phyloP scores from a whole-genome alignment of 2,329 filamentous ascomycete genomes.

The Cladosporium sphaerospermum region DNA sequence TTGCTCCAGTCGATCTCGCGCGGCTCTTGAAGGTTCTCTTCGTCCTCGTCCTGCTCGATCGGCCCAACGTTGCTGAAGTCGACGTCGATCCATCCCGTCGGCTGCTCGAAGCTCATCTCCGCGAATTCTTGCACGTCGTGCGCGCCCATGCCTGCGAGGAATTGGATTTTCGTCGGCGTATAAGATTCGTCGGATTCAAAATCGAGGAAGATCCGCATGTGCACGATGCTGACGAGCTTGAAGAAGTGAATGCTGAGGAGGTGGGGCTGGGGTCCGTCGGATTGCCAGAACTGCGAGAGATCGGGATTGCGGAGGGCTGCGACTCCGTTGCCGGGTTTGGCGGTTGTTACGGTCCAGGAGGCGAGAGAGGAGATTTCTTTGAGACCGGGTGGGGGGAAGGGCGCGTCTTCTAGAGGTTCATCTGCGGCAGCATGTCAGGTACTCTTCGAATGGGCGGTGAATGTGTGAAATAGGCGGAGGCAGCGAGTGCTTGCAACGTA shows the following conservation, averaged over 20 bases:
- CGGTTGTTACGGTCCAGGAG: conserved; percentile 74
- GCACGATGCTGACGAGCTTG: conserved; percentile 71
- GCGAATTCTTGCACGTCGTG: conserved; percentile 88
- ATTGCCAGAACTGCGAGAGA: conserved; percentile 73
- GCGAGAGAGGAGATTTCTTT: conserved; percentile 83
- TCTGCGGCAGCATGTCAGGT: conserved; percentile 6
- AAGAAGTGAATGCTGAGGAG: conserved; percentile 79
- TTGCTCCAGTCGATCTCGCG: conserved; percentile 43
- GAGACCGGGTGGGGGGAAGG: conserved; percentile 41
- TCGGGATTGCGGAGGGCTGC: conserved; percentile 70
- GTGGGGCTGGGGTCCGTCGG: conserved; percentile 78
- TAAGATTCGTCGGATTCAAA: conserved; percentile 93
- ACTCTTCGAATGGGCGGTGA: neutral
- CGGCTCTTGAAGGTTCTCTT: conserved; percentile 27
- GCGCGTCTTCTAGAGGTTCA: conserved; percentile 10
- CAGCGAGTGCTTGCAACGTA: neutral
- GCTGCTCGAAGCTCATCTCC: conserved; percentile 69
- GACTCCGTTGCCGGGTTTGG: conserved; percentile 74
- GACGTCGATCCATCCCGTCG: conserved; percentile 86
- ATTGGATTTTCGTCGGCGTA: conserved; percentile 86
- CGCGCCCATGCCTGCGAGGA: conserved; percentile 82
- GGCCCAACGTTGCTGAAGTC: conserved; percentile 58
- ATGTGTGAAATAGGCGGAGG: neutral
- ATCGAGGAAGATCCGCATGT: conserved; percentile 79
- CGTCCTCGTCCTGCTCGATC: conserved; percentile 25